Conservation (phyloP, 805 yeast species). For the Teunomyces cretensis region DNA sequence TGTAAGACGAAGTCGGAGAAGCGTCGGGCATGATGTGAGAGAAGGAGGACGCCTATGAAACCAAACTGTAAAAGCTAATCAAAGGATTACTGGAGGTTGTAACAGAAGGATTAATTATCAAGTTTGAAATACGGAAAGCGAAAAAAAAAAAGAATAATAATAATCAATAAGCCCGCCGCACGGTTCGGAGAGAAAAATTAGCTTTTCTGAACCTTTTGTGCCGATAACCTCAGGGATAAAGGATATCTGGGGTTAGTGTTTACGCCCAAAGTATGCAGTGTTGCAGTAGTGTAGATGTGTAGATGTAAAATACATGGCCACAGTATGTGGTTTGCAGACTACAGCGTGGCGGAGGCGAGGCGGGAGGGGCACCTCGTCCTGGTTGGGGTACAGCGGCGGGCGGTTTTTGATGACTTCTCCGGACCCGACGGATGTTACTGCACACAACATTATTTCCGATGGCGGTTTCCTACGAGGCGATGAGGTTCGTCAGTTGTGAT, state of each 20-base stretch:
- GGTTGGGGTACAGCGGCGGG: background rate
- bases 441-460: background rate
- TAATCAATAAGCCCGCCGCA: background rate
- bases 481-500: background rate
- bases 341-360: no score
- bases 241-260: no score
- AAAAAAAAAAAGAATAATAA: background rate
- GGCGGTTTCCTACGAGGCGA: no score
- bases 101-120: background rate
- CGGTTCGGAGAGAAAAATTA: background rate
- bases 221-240: background rate
- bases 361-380: background rate
- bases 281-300: no score
- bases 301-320: no score
- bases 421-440: conserved; percentile 2
- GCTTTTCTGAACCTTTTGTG: background rate
- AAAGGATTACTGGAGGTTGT: background rate
- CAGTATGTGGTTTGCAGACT: no score
- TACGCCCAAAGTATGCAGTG: no score
- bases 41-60: background rate
- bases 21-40: background rate
- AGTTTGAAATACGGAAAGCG: background rate
- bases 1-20: background rate
- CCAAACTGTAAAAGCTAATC: background rate
- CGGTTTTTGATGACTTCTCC: background rate